Evolutionary conservation across 257 asterid species (phyloP), one percentile per base, ranked within the genome.

Genomic region (Capsicum pubescens): DNA sequence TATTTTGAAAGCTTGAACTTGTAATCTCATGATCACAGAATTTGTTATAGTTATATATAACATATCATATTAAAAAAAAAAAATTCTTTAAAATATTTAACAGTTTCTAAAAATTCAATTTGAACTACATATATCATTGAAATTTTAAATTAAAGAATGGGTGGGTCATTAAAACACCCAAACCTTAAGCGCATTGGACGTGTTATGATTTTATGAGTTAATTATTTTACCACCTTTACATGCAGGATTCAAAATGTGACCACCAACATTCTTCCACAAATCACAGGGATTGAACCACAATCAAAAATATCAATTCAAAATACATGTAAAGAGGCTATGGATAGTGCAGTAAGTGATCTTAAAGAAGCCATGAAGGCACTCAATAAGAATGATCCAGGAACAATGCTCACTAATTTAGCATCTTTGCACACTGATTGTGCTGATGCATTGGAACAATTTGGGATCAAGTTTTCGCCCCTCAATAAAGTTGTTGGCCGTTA

Each of bases 401-500:
- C 81, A 35, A 76, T 76, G 81, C 17, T 50, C 61, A 21, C 81
- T 3, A 13, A 76, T 50, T 81, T 85, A 0, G 87, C 86, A 2
- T 42, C 84, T 3, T 39, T 82, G 0, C 42, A 69, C 9, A 57
- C 82, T 1, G 85, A 81, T 48, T 87, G 89, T 66, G 59, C 82
- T 36, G 89, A 87, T 58, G 89, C 84, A 9, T 72, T 87, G 5
- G 59, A 19, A 7, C 84, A 84, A 82, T 81, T 81, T 68, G 86
- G 78, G 9, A 71, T 82, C 2, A 52, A 58, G 1, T 50, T 52
- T 52, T 76, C 52, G 44, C 63, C 81, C 5, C 8, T 76, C 0
- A 76, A 5, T 14, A 26, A 76, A 76, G 81, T 76, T 76, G 81
- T 52, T 52, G 46, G 46, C 3, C 63, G 46, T 4, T 76, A 76